Evolutionary conservation across 345 rosid genomes (phyloP).

Genomic region (Lepidium didymum): DNA sequence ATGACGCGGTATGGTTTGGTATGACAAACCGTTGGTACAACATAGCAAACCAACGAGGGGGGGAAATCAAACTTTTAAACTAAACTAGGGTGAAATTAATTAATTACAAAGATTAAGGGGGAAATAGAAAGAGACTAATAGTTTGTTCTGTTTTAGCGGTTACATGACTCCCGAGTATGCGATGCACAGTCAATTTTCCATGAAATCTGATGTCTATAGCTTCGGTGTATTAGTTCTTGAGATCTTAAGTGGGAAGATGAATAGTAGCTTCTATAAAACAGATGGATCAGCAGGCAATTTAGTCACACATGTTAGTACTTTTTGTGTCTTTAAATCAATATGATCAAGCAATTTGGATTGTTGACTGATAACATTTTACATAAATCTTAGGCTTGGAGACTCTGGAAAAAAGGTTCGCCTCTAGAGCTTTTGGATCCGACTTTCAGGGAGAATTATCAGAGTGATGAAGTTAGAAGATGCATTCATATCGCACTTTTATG

Average conservation of each 20-base stretch:
- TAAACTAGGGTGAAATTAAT: too few relatives aligned
- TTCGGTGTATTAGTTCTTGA: slow-evolving; percentile 23
- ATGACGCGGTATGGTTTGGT: too few relatives aligned
- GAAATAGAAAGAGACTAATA: too few relatives aligned
- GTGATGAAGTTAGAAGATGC: slow-evolving; percentile 11
- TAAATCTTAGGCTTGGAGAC: slow-evolving; percentile 17
- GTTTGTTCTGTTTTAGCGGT: background rate
- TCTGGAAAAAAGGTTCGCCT: slow-evolving; percentile 5
- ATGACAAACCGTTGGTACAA: too few relatives aligned
- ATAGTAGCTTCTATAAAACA: slow-evolving; percentile 8
- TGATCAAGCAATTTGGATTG: background rate
- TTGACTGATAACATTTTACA: background rate
- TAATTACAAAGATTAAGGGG: too few relatives aligned
- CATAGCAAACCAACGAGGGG: too few relatives aligned
- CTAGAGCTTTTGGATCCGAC: background rate
- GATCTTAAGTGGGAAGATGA: slow-evolving; percentile 25
- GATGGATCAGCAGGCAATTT: slow-evolving; percentile 11
- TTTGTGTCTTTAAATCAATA: background rate
- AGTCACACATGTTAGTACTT: slow-evolving; percentile 20
- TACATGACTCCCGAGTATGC: slow-evolving; percentile 39
- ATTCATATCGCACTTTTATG: slow-evolving; percentile 23
- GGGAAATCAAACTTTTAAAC: too few relatives aligned
- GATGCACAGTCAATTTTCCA: slow-evolving; percentile 28
- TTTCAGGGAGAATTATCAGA: background rate
- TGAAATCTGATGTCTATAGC: slow-evolving; percentile 27